Conservation (phyloP, 352 stramenopile genomes). For the Pythium coloratum region DNA sequence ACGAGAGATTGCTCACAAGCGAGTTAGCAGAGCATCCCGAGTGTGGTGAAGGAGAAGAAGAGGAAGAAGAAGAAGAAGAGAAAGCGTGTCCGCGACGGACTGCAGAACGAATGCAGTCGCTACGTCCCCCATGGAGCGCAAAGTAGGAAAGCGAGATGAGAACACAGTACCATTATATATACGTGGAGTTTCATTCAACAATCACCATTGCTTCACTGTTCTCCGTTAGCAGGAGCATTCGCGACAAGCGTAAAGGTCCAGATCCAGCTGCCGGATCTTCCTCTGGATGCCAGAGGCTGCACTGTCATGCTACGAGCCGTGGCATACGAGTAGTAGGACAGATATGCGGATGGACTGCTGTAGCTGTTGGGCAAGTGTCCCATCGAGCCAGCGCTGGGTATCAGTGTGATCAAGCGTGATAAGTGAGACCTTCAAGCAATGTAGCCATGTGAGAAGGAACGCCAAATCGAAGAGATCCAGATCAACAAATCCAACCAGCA, state of each 20-base stretch:
- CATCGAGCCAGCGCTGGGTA: not conserved
- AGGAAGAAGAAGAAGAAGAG: slow-evolving; percentile 7
- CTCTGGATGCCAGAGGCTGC: no score
- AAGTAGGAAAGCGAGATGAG: slow-evolving; percentile 2
- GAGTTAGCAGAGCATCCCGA: slow-evolving; percentile 3
- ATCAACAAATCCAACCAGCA: not conserved
- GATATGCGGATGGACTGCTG: not conserved
- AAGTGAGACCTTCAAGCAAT: slow-evolving; percentile 1
- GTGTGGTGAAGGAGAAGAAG: not conserved
- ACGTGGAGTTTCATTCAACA: not conserved
- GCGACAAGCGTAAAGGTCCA: no score
- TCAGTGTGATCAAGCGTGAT: not conserved
- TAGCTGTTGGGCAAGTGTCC: not conserved
- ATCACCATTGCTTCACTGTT: not conserved
- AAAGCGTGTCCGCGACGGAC: not conserved
- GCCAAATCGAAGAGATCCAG: not conserved
- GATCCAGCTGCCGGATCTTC: no score
- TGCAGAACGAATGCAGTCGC: slow-evolving; percentile 27
- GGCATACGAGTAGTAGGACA: no score
- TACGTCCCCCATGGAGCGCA: not conserved
- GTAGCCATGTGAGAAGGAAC: slow-evolving; percentile 11
- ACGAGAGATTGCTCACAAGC: not conserved
- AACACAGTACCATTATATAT: slow-evolving; percentile 5
- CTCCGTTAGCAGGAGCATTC: no score
- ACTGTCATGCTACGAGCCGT: no score